Evolutionary conservation across 228 moss, liverwort and hornwort genomes (phyloP), one percentile per base, ranked within the genome.

Genomic region (Sphagnum fallax): DNA sequence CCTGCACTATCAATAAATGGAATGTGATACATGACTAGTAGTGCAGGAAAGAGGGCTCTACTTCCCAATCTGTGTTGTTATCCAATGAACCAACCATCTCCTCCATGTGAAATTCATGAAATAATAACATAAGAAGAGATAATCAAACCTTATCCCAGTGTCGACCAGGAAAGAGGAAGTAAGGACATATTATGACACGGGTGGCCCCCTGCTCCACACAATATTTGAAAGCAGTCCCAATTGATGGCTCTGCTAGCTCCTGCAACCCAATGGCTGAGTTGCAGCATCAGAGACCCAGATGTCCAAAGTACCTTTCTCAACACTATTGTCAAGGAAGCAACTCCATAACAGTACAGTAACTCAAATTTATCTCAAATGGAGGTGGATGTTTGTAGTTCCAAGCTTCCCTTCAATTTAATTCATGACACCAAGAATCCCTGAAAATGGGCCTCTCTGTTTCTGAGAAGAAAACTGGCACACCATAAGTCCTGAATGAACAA

Each of bases 161-260:
- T 12, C 87, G 84, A 58, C 98, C 92, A 5, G 93, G 94, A 72
- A 90, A 93, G 10, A 93, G 74, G 74, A 98, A 98, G 66, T 93
- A 93, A 0, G 93, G 93, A 66, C 92, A 89, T 67, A 98, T 79
- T 64, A 98, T 90, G 50, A 93, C 71, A 14, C 92, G 88, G 8
- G 76, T 74, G 4, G 98, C 91, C 63, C 98, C 98, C 83, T 82
- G 88, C 78, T 78, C 85, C 61, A 92, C 90, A 70, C 98, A 93
- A 48, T 74, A 88, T 69, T 92, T 90, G 72, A 98, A 98, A 6
- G 98, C 98, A 69, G 81, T 69, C 16, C 90, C 77, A 65, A 98
- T 98, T 9, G 90, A 88, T 12, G 97, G 98, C 48, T 77, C 76
- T 47, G 98, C 93, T 51, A 92, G 73, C 72, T 98, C 93, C 87